phyloP scores from a whole-genome alignment of 805 yeast genomes.

The Cyberlindnera americana region DNA sequence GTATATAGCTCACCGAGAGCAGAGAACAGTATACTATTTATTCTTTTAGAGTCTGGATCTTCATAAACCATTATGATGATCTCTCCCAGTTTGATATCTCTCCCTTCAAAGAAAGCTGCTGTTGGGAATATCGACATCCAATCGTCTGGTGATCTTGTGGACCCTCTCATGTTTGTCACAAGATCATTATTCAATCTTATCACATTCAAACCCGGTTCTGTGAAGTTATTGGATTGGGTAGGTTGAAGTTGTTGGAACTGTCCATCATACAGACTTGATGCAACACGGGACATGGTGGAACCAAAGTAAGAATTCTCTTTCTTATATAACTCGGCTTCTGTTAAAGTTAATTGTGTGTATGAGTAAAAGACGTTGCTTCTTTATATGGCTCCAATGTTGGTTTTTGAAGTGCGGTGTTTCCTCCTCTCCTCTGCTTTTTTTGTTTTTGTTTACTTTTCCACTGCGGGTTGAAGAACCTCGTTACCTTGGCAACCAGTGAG shows the following conservation, averaged over 20 bases:
- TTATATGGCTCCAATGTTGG: too few relatives aligned
- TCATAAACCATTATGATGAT: constrained; percentile 49
- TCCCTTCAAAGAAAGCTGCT: constrained; percentile 52
- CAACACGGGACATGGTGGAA: constrained; percentile 20
- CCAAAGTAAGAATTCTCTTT: too few relatives aligned
- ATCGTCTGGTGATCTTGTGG: constrained; percentile 22
- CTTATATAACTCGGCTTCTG: too few relatives aligned
- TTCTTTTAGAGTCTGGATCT: constrained; percentile 39
- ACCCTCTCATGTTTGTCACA: constrained; percentile 15
- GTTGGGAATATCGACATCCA: constrained; percentile 44
- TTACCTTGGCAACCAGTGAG: constrained; percentile 4
- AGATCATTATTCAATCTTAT: constrained; percentile 23
- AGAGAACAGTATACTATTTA: constrained; percentile 55
- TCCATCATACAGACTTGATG: constrained; percentile 26
- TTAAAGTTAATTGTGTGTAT: too few relatives aligned
- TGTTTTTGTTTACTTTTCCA: constrained; percentile 12
- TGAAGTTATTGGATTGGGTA: constrained; percentile 1
- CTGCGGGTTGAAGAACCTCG: neutral
- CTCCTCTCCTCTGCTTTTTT: too few relatives aligned
- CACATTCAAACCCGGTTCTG: constrained; percentile 24
- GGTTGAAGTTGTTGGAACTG: constrained; percentile 13
- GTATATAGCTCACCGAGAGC: constrained; percentile 64
- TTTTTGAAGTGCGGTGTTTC: too few relatives aligned
- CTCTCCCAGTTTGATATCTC: constrained; percentile 43
- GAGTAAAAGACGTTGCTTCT: too few relatives aligned